These are phyloP conservation scores for Didymella keratinophila DNA, from an alignment of 2,329 filamentous ascomycete species.

Conservation along the genomic window DNA sequence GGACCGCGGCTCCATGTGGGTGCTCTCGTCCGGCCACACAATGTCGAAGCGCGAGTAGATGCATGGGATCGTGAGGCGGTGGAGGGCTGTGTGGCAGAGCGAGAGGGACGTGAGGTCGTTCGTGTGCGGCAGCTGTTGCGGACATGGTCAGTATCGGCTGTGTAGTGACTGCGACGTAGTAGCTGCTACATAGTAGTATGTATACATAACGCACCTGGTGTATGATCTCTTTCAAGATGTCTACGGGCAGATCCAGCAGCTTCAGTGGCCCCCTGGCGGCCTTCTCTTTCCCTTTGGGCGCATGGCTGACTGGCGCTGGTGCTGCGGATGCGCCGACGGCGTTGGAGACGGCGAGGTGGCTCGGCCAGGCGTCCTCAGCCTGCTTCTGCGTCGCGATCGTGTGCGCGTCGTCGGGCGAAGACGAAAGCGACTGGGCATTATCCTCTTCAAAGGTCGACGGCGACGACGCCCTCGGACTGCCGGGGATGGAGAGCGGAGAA, in stretches of 20 bases:
- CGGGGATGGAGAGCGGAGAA: slow-evolving; percentile 3
- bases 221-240: slow-evolving; percentile 79
- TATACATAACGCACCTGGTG: slow-evolving; percentile 67
- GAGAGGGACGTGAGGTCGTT: slow-evolving; percentile 83
- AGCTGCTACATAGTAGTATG: not conserved
- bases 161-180: too few species aligned
- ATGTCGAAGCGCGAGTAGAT: slow-evolving; percentile 90
- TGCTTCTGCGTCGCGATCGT: slow-evolving; percentile 23
- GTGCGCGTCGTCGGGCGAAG: slow-evolving; percentile 32
- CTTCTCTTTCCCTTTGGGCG: slow-evolving; percentile 60
- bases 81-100: slow-evolving; percentile 78
- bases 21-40: slow-evolving; percentile 79
- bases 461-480: slow-evolving; percentile 21
- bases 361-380: not conserved
- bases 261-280: slow-evolving; percentile 64
- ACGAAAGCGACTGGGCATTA: slow-evolving; percentile 19
- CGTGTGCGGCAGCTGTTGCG: slow-evolving; percentile 73
- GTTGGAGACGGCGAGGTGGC: slow-evolving; percentile 1
- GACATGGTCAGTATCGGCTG: slow-evolving; percentile 24
- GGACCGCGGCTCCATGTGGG: slow-evolving; percentile 69
- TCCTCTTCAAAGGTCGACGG: slow-evolving; percentile 40
- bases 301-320: slow-evolving; percentile 33
- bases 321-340: slow-evolving; percentile 20
- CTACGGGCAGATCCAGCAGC: slow-evolving; percentile 78
- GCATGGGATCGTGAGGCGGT: slow-evolving; percentile 76